Evolutionary conservation across 768 basidiomycete genomes (phyloP).

Genomic region (Boletus subparvulus): DNA sequence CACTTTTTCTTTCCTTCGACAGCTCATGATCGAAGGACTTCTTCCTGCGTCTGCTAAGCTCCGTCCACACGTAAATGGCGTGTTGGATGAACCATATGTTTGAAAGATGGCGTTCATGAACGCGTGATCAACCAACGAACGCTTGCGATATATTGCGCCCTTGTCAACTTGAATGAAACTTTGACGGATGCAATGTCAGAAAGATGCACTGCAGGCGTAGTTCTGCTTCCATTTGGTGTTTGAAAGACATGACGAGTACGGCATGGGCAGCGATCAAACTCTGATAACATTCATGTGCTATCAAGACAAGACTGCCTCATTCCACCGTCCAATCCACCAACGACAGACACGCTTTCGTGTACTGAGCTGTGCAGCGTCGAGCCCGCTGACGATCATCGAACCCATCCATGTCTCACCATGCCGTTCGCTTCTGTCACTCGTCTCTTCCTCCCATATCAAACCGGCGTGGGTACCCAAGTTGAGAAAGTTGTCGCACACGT

Average conservation of each 20-base stretch:
- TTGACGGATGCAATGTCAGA: background rate
- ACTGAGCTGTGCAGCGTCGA: slow-evolving; percentile 47
- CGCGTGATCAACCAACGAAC: background rate
- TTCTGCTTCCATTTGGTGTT: background rate
- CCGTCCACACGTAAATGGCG: slow-evolving; percentile 18
- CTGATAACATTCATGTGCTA: background rate
- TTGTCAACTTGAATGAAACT: background rate
- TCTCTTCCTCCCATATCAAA: slow-evolving; percentile 47
- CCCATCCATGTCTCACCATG: slow-evolving; percentile 48
- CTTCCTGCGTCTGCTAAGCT: slow-evolving; percentile 2
- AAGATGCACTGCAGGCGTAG: background rate
- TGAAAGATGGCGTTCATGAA: background rate
- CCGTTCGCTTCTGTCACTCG: slow-evolving; percentile 4
- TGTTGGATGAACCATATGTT: slow-evolving; percentile 3
- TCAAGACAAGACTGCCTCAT: background rate
- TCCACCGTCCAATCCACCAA: slow-evolving; percentile 63
- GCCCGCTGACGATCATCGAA: slow-evolving; percentile 42
- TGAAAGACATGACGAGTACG: background rate
- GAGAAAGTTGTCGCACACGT: slow-evolving; percentile 57
- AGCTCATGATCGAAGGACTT: background rate
- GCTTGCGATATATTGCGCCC: background rate
- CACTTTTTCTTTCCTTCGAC: background rate
- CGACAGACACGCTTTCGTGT: slow-evolving; percentile 58
- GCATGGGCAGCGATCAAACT: slow-evolving; percentile 3
- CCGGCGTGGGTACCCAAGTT: slow-evolving; percentile 39